Percentiles rank a stretch among this genome's conserved stretches.
These are phyloP conservation scores for Mangifera indica DNA, from an alignment of 345 rosid genomes.

Conservation along the genomic window DNA sequence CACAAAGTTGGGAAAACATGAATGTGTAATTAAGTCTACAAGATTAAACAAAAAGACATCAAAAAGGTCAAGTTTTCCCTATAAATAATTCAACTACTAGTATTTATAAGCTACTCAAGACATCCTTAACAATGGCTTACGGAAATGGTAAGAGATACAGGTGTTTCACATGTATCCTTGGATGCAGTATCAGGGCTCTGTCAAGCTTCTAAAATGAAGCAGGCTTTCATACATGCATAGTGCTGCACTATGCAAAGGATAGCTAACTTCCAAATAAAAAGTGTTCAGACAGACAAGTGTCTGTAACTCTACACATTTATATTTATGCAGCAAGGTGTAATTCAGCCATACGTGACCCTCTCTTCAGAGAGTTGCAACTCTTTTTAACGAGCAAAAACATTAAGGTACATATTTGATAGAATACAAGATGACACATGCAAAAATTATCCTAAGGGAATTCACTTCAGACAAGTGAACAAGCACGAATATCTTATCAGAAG, in stretches of 20 bases:
- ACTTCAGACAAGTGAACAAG: not conserved
- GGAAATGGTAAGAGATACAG: not conserved
- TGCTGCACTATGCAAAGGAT: not conserved
- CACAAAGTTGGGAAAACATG: not conserved
- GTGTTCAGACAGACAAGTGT: not conserved
- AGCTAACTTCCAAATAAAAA: conserved; percentile 3
- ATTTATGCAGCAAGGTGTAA: not conserved
- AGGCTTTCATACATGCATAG: not conserved
- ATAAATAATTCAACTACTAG: not conserved
- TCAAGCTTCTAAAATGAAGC: not conserved
- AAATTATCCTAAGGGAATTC: not conserved
- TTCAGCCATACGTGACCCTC: not conserved
- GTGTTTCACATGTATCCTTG: not conserved
- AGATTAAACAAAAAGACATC: not conserved
- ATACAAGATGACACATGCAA: not conserved
- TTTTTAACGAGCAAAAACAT: not conserved
- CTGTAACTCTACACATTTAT: not conserved
- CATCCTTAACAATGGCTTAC: not conserved
- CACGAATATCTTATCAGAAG: not conserved
- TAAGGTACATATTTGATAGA: not conserved
- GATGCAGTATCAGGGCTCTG: not conserved
- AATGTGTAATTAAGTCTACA: not conserved
- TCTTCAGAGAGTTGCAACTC: not conserved
- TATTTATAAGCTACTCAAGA: not conserved
- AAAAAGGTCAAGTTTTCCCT: not conserved